These are phyloP conservation scores for Anthostomella pinea DNA, from an alignment of 2,329 filamentous ascomycete genomes.

Conservation along the genomic window DNA sequence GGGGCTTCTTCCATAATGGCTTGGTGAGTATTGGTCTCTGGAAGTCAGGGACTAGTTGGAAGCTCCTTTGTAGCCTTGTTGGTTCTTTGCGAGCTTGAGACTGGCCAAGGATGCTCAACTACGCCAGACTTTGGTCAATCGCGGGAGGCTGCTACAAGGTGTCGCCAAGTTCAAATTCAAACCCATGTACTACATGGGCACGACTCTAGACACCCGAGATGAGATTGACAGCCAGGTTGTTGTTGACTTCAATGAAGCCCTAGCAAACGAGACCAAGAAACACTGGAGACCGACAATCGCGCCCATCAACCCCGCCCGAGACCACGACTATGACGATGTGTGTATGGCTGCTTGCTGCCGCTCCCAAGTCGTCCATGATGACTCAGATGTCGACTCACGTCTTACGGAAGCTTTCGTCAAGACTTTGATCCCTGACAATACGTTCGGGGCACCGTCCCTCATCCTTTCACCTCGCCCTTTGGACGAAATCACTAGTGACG, in stretches of 20 bases:
- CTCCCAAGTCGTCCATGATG: conserved; percentile 6
- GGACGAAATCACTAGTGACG: background rate
- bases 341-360: background rate
- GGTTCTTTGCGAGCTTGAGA: no score
- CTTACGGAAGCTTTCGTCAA: conserved; percentile 10
- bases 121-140: background rate
- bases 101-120: background rate
- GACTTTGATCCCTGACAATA: conserved; percentile 3
- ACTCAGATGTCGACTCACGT: conserved; percentile 11
- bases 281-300: conserved; percentile 5
- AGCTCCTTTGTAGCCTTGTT: no score
- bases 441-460: background rate
- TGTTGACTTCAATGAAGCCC: conserved; percentile 26
- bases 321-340: background rate
- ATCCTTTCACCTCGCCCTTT: conserved; percentile 2
- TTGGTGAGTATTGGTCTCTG: no score
- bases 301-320: background rate
- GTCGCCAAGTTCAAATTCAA: conserved; percentile 5
- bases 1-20: no score
- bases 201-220: conserved; percentile 17
- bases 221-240: conserved; percentile 31
- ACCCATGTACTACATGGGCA: conserved; percentile 27
- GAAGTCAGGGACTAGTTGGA: no score
- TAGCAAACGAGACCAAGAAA: conserved; percentile 6
- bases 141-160: conserved; percentile 14